A percentile compares a stretch with the other conserved stretches of the same genome.
Conservation (phyloP, 345 rosid genomes). For the Triadica sebifera region DNA sequence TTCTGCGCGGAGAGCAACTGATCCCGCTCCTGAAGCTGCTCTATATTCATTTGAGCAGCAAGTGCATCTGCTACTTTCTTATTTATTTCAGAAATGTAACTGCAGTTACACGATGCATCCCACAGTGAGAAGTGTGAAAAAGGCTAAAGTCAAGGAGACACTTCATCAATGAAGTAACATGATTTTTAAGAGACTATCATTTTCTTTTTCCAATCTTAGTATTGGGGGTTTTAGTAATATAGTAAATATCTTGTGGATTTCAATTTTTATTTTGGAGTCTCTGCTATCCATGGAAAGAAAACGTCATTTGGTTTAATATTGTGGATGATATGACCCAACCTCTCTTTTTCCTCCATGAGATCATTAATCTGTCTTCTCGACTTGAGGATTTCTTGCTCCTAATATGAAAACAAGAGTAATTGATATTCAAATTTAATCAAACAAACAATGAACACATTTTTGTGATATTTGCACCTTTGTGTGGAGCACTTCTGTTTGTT, state of each 20-base stretch:
- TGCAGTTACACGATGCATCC: conserved; percentile 24
- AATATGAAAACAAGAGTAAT: conserved; percentile 10
- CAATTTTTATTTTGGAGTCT: background rate
- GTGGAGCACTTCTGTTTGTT: conserved; percentile 61
- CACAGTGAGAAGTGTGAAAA: background rate
- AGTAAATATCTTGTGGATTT: background rate
- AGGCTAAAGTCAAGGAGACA: background rate
- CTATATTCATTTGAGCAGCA: conserved; percentile 50
- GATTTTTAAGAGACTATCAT: background rate
- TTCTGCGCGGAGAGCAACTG: conserved; percentile 79
- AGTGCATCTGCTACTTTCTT: conserved; percentile 65
- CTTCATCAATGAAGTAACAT: background rate
- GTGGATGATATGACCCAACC: conserved; percentile 40
- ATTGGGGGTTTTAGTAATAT: background rate
- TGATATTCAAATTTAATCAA: conserved; percentile 6
- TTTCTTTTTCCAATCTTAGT: background rate
- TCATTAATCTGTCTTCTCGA: conserved; percentile 52
- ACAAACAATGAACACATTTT: conserved; percentile 1
- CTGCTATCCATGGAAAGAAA: background rate
- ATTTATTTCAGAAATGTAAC: conserved; percentile 58
- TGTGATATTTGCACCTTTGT: conserved; percentile 46
- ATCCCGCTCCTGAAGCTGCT: conserved; percentile 76
- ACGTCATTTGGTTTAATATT: background rate
- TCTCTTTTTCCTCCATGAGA: conserved; percentile 63
- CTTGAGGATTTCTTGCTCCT: conserved; percentile 70